Evolutionary conservation across 495 filamentous ascomycete species (phyloP).

Genomic region (Articulospora tetracladia): DNA sequence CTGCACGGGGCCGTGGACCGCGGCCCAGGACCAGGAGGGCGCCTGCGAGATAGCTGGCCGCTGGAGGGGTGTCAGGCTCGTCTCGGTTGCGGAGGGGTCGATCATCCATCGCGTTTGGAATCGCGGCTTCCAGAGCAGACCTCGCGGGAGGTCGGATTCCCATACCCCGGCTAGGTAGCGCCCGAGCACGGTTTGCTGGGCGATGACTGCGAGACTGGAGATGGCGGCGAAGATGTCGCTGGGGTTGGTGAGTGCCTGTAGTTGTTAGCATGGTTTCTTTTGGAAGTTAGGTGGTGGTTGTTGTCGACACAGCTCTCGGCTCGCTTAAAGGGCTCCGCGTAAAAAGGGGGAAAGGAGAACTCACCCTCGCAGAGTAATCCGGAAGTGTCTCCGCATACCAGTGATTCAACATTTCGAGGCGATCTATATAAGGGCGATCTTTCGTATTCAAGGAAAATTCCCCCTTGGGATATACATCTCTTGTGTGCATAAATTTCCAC

Average conservation of each 20-base stretch:
- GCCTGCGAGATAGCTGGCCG: not conserved
- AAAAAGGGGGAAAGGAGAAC: not conserved
- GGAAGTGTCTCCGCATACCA: not conserved
- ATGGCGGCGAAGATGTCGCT: constrained; percentile 2
- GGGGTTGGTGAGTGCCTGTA: not conserved
- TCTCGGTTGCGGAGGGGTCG: not conserved
- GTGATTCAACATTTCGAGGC: not conserved
- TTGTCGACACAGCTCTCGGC: too few relatives aligned
- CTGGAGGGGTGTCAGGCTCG: not conserved
- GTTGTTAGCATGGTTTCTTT: not conserved
- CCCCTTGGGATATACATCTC: not conserved
- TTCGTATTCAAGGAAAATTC: not conserved
- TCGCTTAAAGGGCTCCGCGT: too few relatives aligned
- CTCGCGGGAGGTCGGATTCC: not conserved
- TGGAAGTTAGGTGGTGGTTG: not conserved
- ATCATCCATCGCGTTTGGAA: not conserved
- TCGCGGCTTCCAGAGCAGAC: constrained; percentile 4
- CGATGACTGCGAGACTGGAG: not conserved
- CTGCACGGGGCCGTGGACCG: not conserved
- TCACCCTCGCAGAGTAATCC: not conserved
- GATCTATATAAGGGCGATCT: not conserved
- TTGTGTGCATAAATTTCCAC: not conserved
- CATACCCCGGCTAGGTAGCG: constrained; percentile 6
- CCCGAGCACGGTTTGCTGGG: not conserved
- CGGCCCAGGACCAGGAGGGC: constrained; percentile 3